A percentile compares a stretch with the other conserved stretches of the same genome.
Conservation (phyloP, 2,329 filamentous ascomycete species). For the Cordyceps javanica region DNA sequence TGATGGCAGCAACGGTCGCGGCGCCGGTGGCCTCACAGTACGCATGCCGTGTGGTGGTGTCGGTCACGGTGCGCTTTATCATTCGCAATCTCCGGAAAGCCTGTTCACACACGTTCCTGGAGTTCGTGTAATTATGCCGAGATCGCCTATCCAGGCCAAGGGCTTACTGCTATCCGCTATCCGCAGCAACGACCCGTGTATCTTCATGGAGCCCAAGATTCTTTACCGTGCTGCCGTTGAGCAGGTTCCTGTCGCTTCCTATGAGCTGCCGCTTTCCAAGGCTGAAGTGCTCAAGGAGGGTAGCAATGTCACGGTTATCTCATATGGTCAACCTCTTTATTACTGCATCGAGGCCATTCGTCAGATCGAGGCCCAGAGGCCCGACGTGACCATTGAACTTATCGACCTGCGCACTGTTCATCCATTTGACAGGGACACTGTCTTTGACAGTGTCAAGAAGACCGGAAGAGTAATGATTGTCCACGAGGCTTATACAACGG, state of each 20-base stretch:
- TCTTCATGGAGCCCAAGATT: slow-evolving; percentile 94
- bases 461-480: slow-evolving; percentile 83
- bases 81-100: slow-evolving; percentile 83
- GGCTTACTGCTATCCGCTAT: slow-evolving; percentile 74
- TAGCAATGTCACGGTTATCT: slow-evolving; percentile 74
- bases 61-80: slow-evolving; percentile 81
- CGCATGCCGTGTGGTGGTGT: slow-evolving; percentile 88
- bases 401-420: slow-evolving; percentile 86
- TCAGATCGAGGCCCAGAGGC: slow-evolving; percentile 68
- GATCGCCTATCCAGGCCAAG: slow-evolving; percentile 83
- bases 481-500: slow-evolving; percentile 88
- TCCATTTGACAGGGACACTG: slow-evolving; percentile 80
- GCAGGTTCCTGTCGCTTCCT: slow-evolving; percentile 76
- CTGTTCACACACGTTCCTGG: slow-evolving; percentile 87
- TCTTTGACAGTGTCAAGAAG: slow-evolving; percentile 78
- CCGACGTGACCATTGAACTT: slow-evolving; percentile 66
- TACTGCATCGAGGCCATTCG: slow-evolving; percentile 72
- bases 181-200: slow-evolving; percentile 74
- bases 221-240: slow-evolving; percentile 88
- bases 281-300: slow-evolving; percentile 79
- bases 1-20: slow-evolving; percentile 50
- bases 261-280: slow-evolving; percentile 77
- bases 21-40: slow-evolving; percentile 74
- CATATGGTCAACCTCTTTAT: slow-evolving; percentile 86
- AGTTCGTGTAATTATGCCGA: slow-evolving; percentile 75